phyloP scores from a whole-genome alignment of 2,329 filamentous ascomycete genomes.

The Alternaria consortialis region DNA sequence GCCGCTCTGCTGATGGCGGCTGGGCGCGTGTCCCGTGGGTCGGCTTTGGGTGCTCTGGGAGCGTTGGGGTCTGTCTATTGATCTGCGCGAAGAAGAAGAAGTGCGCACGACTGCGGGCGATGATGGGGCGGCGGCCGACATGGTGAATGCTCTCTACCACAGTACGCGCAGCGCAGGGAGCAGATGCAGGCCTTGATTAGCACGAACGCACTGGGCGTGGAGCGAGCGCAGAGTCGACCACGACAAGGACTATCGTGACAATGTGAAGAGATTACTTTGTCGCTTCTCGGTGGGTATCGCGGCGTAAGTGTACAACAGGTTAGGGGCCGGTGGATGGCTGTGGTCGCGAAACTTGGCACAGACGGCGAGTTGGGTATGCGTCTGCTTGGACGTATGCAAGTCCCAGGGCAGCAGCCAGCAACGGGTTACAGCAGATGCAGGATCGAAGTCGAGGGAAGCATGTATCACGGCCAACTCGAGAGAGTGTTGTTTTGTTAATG shows the following conservation, averaged over 20 bases:
- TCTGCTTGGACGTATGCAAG: constrained; percentile 14
- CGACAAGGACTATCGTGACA: constrained; percentile 21
- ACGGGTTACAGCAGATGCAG: constrained; percentile 16
- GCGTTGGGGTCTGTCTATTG: constrained; percentile 48
- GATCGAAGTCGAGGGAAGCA: constrained; percentile 7
- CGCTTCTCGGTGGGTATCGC: constrained; percentile 10
- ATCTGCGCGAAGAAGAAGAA: constrained; percentile 42
- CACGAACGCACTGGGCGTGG: constrained; percentile 29
- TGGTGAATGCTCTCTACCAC: constrained; percentile 32
- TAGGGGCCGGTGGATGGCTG: constrained; percentile 24
- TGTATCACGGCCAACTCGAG: neutral
- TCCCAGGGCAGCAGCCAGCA: constrained; percentile 19
- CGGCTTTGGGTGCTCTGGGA: constrained; percentile 48
- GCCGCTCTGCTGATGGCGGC: constrained; percentile 53
- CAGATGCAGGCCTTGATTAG: constrained; percentile 25
- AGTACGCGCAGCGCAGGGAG: constrained; percentile 35
- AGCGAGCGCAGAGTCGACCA: constrained; percentile 20
- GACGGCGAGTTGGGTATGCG: constrained; percentile 12
- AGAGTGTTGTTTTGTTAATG: neutral
- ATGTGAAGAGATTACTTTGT: constrained; percentile 20
- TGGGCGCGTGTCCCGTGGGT: constrained; percentile 36
- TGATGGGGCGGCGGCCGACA: constrained; percentile 52
- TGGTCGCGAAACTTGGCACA: constrained; percentile 23
- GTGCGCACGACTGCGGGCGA: constrained; percentile 55
- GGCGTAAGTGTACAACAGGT: constrained; percentile 15